phyloP scores from a whole-genome alignment of 345 rosid species.

The Mallotus nudiflorus region DNA sequence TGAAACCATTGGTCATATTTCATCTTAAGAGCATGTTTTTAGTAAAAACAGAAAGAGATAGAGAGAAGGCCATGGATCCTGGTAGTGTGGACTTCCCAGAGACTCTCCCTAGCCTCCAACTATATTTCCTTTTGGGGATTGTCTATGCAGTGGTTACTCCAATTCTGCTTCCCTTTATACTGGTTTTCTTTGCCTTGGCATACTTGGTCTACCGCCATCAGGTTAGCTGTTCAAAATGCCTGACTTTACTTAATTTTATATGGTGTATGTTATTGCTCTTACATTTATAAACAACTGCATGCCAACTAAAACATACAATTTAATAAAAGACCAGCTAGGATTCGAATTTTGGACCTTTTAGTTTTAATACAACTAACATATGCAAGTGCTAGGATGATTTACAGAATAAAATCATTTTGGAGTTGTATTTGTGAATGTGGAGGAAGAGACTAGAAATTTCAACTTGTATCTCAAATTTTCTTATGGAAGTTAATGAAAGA shows the following conservation, averaged over 20 bases:
- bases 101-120: constrained; percentile 85
- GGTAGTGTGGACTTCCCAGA: constrained; percentile 81
- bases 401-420: too few relatives aligned
- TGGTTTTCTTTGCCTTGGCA: constrained; percentile 89
- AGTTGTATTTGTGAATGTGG: too few relatives aligned
- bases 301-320: too few relatives aligned
- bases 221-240: constrained; percentile 45
- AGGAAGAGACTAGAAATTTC: too few relatives aligned
- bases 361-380: too few relatives aligned
- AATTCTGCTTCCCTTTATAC: constrained; percentile 86
- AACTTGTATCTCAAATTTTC: too few relatives aligned
- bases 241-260: background rate
- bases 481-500: too few relatives aligned
- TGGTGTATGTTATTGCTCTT: background rate
- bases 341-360: too few relatives aligned
- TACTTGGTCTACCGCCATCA: constrained; percentile 97
- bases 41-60: constrained; percentile 86
- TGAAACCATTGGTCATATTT: constrained; percentile 79
- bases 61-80: constrained; percentile 85
- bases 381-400: too few relatives aligned
- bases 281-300: too few relatives aligned
- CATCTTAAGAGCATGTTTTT: constrained; percentile 91
- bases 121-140: constrained; percentile 90
- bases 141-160: constrained; percentile 95
- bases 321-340: too few relatives aligned